Percentiles rank a stretch among this genome's conserved stretches.
Evolutionary conservation across 129 eudicot species (phyloP).

Genomic region (Escallonia herrerae): DNA sequence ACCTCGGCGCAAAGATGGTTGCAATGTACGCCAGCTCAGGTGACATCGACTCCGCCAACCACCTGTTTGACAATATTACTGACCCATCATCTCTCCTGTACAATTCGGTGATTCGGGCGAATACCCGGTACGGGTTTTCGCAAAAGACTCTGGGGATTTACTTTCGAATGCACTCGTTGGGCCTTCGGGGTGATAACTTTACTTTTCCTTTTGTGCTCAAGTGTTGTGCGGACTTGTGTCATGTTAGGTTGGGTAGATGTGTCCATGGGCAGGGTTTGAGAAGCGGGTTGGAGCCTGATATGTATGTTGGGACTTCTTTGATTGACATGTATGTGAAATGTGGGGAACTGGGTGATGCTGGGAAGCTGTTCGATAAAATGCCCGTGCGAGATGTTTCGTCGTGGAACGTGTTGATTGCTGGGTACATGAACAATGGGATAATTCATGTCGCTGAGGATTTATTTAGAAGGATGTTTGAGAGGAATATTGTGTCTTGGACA

Average conservation of each 20-base stretch:
- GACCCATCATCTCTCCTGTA: conserved; percentile 37
- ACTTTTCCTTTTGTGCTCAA: conserved; percentile 81
- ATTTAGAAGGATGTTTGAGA: conserved; percentile 39
- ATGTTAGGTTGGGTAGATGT: conserved; percentile 39
- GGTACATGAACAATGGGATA: conserved; percentile 52
- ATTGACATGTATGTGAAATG: conserved; percentile 68
- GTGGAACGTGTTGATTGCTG: conserved; percentile 68
- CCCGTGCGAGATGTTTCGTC: conserved; percentile 58
- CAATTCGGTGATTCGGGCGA: conserved; percentile 63
- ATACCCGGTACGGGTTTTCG: conserved; percentile 26
- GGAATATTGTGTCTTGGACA: conserved; percentile 72
- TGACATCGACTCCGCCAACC: conserved; percentile 43
- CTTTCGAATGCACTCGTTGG: conserved; percentile 27
- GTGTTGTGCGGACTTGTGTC: conserved; percentile 38
- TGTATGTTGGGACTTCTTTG: conserved; percentile 70
- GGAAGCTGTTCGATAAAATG: conserved; percentile 47
- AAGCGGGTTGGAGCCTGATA: conserved; percentile 53
- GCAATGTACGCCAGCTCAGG: conserved; percentile 86
- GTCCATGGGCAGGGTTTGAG: conserved; percentile 55
- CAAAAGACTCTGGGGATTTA: conserved; percentile 17
- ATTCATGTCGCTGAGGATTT: conserved; percentile 36
- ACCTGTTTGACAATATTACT: conserved; percentile 18
- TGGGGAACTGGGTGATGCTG: conserved; percentile 35
- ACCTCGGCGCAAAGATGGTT: conserved; percentile 61
- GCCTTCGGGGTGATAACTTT: conserved; percentile 48